Evolutionary conservation across 352 stramenopile genomes (phyloP), one percentile per base, ranked within the genome.

Genomic region (Saprolegnia parasitica): DNA sequence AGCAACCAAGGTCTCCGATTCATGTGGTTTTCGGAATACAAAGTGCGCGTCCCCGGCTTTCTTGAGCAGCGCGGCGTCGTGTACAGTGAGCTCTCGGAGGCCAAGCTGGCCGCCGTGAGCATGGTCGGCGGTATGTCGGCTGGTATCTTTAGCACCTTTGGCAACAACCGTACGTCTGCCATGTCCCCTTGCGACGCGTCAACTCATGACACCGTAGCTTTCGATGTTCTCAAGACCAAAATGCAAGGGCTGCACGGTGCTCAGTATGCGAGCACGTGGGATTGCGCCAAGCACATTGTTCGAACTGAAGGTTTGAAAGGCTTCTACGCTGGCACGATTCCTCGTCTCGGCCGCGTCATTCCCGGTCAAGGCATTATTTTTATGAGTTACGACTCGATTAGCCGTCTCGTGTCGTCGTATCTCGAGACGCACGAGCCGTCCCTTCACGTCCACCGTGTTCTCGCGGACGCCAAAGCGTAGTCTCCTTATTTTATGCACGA

Each of bases 341-440:
- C 96, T 65, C 81, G 96, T 18, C 76, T 98, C 26, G 93, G 92
- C 2, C 86, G 96, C 63, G 96, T 98, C 49, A 95, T 98, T 65
- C 96, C 96, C 4, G 96, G 96, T n/a, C 96, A 98, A 76, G 96
- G 96, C 61, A 96, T 98, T 56, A 98, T 98, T 76, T 98, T 98
- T 77, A 98, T 98, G 91, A 91, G 86, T 15, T 95, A 93, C 75
- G 88, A 96, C 70, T 77, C 81, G 67, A 90, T 96, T 71, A 83
- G 82, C 32, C 76, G 77, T 54, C 55, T 75, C 37, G 82, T 92
- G 16, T 77, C 82, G 1, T 67, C 58, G 23, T 81, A 88, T 61
- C 72, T 92, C 1, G 84, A 92, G 13, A 71, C 74, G 35, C 35
- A 74, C 16, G 39, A 32, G 11, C 18, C 29, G 5, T 6, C 29